Base-by-base conservation (phyloP, 2,329 filamentous ascomycete genomes). In the Fonsecaea multimorphosa region DNA sequence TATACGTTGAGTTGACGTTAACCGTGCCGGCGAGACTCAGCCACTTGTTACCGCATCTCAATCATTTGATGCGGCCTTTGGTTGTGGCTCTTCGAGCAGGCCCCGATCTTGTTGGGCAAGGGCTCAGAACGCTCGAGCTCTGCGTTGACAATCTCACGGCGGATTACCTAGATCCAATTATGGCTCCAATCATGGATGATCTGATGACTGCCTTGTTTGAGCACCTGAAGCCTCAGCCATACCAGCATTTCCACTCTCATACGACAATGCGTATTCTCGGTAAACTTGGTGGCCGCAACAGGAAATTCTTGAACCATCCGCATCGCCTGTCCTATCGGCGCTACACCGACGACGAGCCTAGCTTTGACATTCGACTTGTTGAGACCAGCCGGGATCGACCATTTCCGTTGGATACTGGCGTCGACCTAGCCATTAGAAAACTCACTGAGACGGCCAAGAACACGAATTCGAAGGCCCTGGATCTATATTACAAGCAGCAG, bases 131-230 rank as follows among this genome's bases (percentile, higher is more conserved):
- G 0, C 82, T 99, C 4, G 95, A 99, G 74, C 86, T 99, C 1
- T 99, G 95, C 74, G 95, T 99, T 19, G 95, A 99, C 70, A 99
- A 99, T 72, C 85, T 99, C 0, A 99, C 96, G 0, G 94, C 95
- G 0, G 95, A 99, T 74, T 99, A 99, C 74, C 82, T 99, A 14
- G 95, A 99, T 73, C 96, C 95, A 0, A 98, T 99, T 73, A 99
- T 99, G 94, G 92, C 94, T 1, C 96, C 95, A 0, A 96, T 98
- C 29, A 98, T 99, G 77, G 94, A 99, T 73, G 95, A 99, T 75
- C 83, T 99, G 52, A 99, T 99, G 95, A 95, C 93, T 54, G 94
- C 94, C 1, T 84, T 99, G 0, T 99, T 96, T 84, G 93, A 97
- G 69, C 96, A 99, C 76, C 84, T 99, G 49, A 91, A 91, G 73